Evolutionary conservation across 2,329 filamentous ascomycete genomes (phyloP), one percentile per base, ranked within the genome.

Genomic region (Penicillium sp.): DNA sequence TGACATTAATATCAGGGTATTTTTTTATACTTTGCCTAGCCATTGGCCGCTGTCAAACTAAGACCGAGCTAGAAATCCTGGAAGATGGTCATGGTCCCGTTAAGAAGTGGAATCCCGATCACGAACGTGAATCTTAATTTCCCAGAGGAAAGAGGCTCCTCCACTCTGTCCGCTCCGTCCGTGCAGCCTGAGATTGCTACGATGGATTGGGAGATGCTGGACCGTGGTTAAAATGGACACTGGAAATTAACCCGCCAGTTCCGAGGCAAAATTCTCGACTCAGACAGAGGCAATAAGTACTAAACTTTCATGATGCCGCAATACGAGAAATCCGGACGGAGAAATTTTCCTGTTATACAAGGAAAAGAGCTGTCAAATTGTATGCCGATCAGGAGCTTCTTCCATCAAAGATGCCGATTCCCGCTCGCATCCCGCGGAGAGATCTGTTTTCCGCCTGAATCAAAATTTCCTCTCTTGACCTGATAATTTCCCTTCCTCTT

Each of bases 311-410:
- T 15, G 11, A 41, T 41, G 11, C 13, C 35, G 19, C 44, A 21
- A 46, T 46, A 46, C 7, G 44, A 23, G 19, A 46, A n/a, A 19
- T 46, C 35, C 5, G 35, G 35, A 41, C 46, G 31, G 23, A 30
- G 44, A 57, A 21, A 19, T 9, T 6, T 50, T 57, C 35, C 46
- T 50, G 21, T 21, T 21, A 41, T 46, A 15, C n/a, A 7, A 46
- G 11, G 11, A 15, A 46, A 30, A n/a, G 55, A 62, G 62, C 49
- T 64, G 59, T 62, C 62, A 64, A 62, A 51, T 54, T 29, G 60
- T 45, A 44, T 50, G 62, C 55, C 60, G 62, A 64, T 62, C 62
- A 64, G 62, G 59, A 66, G 57, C 54, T 57, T 56, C 56, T 50
- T 26, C 52, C 19, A 59, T 31, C 23, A 31, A n/a, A 26, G 41